Percentiles rank a stretch among this genome's conserved stretches.
phyloP scores from a whole-genome alignment of 352 stramenopile species.

The Globisporangium uncinulatum region DNA sequence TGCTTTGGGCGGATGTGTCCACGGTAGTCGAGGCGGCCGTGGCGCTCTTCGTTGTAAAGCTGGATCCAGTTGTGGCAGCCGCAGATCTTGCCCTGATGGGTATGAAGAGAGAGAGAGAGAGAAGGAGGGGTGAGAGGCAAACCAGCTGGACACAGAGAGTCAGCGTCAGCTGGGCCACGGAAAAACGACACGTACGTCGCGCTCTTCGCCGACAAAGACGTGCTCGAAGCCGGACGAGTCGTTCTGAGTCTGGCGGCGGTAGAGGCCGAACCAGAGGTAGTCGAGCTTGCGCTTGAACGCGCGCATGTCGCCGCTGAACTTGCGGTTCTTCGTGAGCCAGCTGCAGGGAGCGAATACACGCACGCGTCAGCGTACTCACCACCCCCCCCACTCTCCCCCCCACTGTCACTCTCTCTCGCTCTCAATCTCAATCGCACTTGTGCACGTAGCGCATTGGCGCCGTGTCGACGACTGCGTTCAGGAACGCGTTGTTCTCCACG shows the following conservation, averaged over 20 bases:
- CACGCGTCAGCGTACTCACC: too few relatives aligned
- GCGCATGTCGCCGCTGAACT: constrained; percentile 61
- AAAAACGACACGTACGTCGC: constrained; percentile 53
- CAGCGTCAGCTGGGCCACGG: not conserved
- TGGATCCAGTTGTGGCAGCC: constrained; percentile 98
- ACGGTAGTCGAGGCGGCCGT: constrained; percentile 90
- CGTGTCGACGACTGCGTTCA: constrained; percentile 91
- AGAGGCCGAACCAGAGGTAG: constrained; percentile 94
- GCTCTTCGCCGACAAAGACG: constrained; percentile 95
- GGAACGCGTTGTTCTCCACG: constrained; percentile 88
- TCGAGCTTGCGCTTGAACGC: constrained; percentile 91
- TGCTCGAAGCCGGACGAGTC: constrained; percentile 96
- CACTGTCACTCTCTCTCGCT: too few relatives aligned
- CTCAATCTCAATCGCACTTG: constrained; percentile 40
- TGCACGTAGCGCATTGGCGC: constrained; percentile 93
- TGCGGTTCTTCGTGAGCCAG: constrained; percentile 82
- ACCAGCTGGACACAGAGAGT: not conserved
- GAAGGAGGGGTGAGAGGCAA: not conserved
- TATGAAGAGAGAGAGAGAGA: not conserved
- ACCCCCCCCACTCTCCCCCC: too few relatives aligned
- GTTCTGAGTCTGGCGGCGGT: constrained; percentile 79
- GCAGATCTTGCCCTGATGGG: constrained; percentile 68
- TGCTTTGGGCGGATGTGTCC: constrained; percentile 91
- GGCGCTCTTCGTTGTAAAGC: constrained; percentile 94
- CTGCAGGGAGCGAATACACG: constrained; percentile 15